Evolutionary conservation across 2,329 filamentous ascomycete species (phyloP), one percentile per base, ranked within the genome.

Genomic region (Trichophaea hybrida): DNA sequence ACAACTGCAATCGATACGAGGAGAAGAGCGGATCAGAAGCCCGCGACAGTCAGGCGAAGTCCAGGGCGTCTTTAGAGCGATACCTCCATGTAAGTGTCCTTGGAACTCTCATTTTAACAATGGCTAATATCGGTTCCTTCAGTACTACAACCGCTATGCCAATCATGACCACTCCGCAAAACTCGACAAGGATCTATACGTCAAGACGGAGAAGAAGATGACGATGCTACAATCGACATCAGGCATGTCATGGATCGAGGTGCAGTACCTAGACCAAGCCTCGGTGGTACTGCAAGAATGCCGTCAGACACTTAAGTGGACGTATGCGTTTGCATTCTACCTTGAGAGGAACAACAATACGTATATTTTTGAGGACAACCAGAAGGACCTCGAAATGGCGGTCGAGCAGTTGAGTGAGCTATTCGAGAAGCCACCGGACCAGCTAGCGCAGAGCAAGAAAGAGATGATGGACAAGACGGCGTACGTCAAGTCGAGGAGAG

Each of bases 181-280:
- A 67, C 80, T 98, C 15, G 93, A 98, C 73, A 96, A 90, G 74
- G 93, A 98, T 72, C 86, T 97, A 56, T 95, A 89, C 67, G 78
- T 86, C 54, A 96, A 96, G 78, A 97, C 93, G 0, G 91, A 98
- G 74, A 94, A 91, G 79, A 98, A 98, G 78, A 98, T 98, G 93
- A 86, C 91, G 34, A 86, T 93, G 71, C 78, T 98, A 48, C 93
- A 98, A 73, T 89, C 86, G 43, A 83, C 88, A 33, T 96, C 91
- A 0, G 89, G 88, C 64, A 89, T 98, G 82, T 96, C 90, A 0
- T 98, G 93, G 93, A 98, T 98, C 61, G 93, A 98, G 71, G 93
- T 98, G 5, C 93, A 98, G 70, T 98, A 97, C 71, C 80, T 98
- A 24, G 88, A 95, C 69, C 85, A 87, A 1, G 93, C 93, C 0